Base-by-base conservation (phyloP, 805 yeast species). In the Wickerhamomyces chaumierensis region DNA sequence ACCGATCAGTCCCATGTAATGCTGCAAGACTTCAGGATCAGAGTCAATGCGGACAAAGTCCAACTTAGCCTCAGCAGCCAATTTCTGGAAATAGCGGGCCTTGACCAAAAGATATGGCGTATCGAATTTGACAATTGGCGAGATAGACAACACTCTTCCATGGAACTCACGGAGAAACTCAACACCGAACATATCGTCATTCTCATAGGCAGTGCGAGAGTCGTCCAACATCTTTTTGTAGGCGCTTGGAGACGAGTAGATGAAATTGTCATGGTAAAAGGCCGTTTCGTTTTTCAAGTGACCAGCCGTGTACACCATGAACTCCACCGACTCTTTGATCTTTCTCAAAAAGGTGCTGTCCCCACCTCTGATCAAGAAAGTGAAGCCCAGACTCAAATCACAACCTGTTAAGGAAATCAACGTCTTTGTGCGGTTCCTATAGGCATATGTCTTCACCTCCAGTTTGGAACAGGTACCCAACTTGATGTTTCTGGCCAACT, bases 291-390 rank as follows among this genome's bases (percentile, higher is more conserved):
- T 69, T 49, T 77, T 78, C 33, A 86, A 66, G 48, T 88, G 86
- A 53, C 81, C 75, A n/a, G 77, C 71, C 0, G 81, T 82, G 35
- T 83, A 81, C 2, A 83, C 71, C 75, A 88, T 70, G 40, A 90
- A 80, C 46, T 84, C 94, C 3, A 82, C 67, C 2, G 87, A 81
- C 38, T 79, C 77, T 55, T 92, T 92, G 18, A 88, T 69, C 38
- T 75, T 74, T 38, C 75, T 66, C 39, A 90, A 60, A 0, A 67
- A 52, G 2, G 75, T 81, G 37, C 69, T 74, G 46, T 72, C 70
- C 1, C 76, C 81, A 2, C 97, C 98, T 39, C 97, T 65, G n/a
- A 92, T 57, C 13, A 84, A 64, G n/a, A 90, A 71, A 0, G 97
- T 87, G 31, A 88, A 79, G 0, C 98, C 98, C 0, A 79, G 58